Evolutionary conservation across 139 green algal genomes (phyloP).

Genomic region (Picochlorum costavermella): DNA sequence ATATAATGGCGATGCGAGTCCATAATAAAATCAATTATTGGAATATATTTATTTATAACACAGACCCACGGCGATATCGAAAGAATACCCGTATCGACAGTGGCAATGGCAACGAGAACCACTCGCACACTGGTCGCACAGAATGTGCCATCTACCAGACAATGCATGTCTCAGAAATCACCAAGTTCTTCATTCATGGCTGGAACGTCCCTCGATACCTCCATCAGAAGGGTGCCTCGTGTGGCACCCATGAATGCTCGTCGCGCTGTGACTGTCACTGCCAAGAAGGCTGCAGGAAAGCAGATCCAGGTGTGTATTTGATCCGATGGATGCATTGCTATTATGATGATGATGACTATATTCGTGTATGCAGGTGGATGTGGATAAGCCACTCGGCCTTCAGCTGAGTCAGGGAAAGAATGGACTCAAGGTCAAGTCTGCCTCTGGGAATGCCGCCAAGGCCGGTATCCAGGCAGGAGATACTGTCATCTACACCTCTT

Average conservation of each 20-base stretch:
- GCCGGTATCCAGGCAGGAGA: slow-evolving; percentile 66
- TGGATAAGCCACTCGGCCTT: slow-evolving; percentile 87
- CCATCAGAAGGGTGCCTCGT: no score
- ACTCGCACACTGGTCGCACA: no score
- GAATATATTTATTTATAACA: no score
- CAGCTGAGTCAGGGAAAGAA: slow-evolving; percentile 50
- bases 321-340: not conserved
- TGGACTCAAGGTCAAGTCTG: slow-evolving; percentile 66
- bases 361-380: slow-evolving; percentile 50
- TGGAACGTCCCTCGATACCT: no score
- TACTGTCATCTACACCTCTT: slow-evolving; percentile 68
- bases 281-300: not conserved
- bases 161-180: no score
- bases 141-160: no score
- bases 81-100: no score
- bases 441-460: slow-evolving; percentile 84
- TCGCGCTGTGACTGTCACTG: not conserved
- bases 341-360: not conserved
- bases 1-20: no score
- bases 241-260: not conserved
- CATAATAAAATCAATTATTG: no score
- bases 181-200: no score
- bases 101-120: no score
- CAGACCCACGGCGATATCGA: no score
- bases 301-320: not conserved